These are phyloP conservation scores for Pisolithus thermaeus DNA, from an alignment of 1,284 basidiomycete genomes.

Conservation along the genomic window DNA sequence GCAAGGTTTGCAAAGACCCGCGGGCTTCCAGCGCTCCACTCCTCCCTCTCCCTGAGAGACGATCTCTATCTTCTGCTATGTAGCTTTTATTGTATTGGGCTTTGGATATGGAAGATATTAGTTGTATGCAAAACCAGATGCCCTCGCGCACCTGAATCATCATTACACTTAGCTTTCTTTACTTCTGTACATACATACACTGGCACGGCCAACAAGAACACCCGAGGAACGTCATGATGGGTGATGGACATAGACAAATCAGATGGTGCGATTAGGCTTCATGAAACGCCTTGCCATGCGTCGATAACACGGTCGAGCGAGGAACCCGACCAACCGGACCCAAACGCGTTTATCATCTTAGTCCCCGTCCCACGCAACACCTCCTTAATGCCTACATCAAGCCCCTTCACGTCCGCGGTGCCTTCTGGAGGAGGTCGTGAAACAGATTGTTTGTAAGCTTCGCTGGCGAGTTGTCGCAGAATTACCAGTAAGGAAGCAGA, in stretches of 20 bases:
- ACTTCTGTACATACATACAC: no score
- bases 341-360: conserved; percentile 59
- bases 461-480: conserved; percentile 51
- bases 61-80: background rate
- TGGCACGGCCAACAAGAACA: no score
- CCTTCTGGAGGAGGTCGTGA: conserved; percentile 41
- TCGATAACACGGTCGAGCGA: conserved; percentile 59
- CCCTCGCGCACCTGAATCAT: no score
- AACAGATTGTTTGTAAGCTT: conserved; percentile 52
- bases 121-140: no score
- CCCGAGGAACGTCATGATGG: no score
- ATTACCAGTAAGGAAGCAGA: conserved; percentile 56
- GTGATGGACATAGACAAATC: no score
- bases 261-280: background rate
- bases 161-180: no score
- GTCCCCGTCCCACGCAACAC: conserved; percentile 62
- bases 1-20: conserved; percentile 27
- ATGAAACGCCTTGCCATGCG: conserved; percentile 38
- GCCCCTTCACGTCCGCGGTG: conserved; percentile 36
- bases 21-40: conserved; percentile 20
- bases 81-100: background rate
- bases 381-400: conserved; percentile 62
- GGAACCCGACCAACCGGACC: conserved; percentile 60
- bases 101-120: no score
- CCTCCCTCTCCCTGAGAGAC: conserved; percentile 13